Evolutionary conservation across 495 filamentous ascomycete species (phyloP), one percentile per base, ranked within the genome.

Genomic region (Platismatia glauca): DNA sequence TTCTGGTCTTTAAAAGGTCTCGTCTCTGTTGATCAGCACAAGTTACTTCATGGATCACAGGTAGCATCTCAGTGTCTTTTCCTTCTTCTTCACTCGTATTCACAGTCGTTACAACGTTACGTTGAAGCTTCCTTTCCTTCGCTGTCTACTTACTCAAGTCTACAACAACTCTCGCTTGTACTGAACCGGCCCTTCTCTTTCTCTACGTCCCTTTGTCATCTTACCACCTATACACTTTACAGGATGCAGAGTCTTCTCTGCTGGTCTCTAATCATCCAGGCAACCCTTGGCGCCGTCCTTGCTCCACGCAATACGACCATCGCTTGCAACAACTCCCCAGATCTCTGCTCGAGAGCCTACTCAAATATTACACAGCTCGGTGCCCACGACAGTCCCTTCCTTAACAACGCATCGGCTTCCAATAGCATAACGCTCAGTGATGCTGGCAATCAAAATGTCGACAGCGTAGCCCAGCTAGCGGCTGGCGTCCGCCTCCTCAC

Each of bases 401-500:
- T 86, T 34, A 81, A 82, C 63, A 69, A 71, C 3, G 75, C 74
- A 0, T 57, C 57, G 9, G 37, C 29, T 41, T 62, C 59, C 7
- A 22, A 63, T 6, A 46, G 41, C 31, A 82, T 78, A 0, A 72
- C 72, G 53, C 81, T 84, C 68, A 81, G 80, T 31, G 59, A 81
- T 27, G 77, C 81, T 18, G 87, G 84, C 7, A 85, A 90, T 67
- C 88, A 90, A 74, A 81, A 73, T n/a, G 61, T 67, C 16, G 86
- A 89, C 69, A 86, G 85, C n/a, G 84, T 83, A n/a, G 74, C 82
- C 5, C 86, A 88, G 52, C 79, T 91, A 22, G 79, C 81, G 46
- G 86, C 85, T 12, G 88, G 89, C 18, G 81, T 90, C 57, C 84
- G 89, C 11, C 73, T 92, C 33, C 77, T 92, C 15, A 82, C 87